Base-by-base conservation (phyloP, 2,329 filamentous ascomycete genomes). In the Sporothrix mexicana region DNA sequence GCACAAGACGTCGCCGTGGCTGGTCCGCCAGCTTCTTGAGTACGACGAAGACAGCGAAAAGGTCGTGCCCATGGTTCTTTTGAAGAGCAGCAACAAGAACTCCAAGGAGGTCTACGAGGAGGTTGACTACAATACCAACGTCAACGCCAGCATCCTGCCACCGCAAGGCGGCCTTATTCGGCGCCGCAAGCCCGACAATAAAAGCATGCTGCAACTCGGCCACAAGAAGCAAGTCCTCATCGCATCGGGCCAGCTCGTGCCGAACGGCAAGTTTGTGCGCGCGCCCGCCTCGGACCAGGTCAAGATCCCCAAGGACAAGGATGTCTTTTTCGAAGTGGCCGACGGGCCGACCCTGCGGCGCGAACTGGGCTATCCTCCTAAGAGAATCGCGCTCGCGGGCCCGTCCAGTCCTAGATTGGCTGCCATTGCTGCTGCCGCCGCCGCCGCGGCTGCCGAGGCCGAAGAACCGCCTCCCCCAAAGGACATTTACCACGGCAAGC, bases 271-370 rank as follows among this genome's bases (percentile, higher is more conserved):
- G 73, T 98, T 95, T 80, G 95, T 98, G 30, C 90, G 94, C 62
- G 93, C 94, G n/a, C 96, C 96, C 12, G 95, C 94, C 20, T 97
- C 94, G 0, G 96, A 99, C 80, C 94, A 97, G 80, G 93, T 98
- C 76, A 94, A 97, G 78, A 95, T 98, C 49, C 93, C 94, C 3
- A 97, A 97, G 81, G 93, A 93, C 53, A 88, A 87, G 64, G 84
- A 86, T 17, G 95, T 97, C 3, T 98, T 99, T 78, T 83, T 97
- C 20, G 88, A 93, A 69, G 92, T 95, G 9, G 86, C 88, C 12
- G 88, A 92, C 70, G 81, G 90, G 36, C 92, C 94, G 74, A 53
- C 47, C 13, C 84, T 89, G 59, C 86, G 90, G 53, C 81, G 88
- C 49, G 91, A 93, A 20, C 61, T 49, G 36, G 43, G n/a, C 10